phyloP scores from a whole-genome alignment of 768 basidiomycete species.

The Lactarius tabidus region DNA sequence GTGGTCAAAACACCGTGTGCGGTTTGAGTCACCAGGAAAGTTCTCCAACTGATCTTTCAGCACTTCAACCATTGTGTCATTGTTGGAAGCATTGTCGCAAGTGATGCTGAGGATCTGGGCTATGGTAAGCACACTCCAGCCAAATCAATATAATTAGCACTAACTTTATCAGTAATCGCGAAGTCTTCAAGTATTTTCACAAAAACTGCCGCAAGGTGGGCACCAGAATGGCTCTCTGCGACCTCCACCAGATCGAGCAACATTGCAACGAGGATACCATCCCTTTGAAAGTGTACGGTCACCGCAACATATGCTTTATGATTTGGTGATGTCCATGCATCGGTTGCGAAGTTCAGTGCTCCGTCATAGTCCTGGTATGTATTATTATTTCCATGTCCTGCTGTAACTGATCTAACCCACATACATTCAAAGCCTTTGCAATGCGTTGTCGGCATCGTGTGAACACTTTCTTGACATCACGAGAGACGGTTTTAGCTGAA shows the following conservation, averaged over 20 bases:
- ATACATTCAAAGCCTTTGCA: constrained; percentile 25
- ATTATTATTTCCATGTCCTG: no score
- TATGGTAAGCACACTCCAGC: background rate
- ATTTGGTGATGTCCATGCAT: no score
- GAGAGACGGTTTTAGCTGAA: constrained; percentile 32
- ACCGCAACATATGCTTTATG: no score
- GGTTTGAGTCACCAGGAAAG: constrained; percentile 30
- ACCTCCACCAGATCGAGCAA: no score
- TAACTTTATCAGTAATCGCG: constrained; percentile 32
- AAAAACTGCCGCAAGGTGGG: no score
- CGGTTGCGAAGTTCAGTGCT: no score
- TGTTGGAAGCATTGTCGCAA: constrained; percentile 37
- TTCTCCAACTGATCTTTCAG: constrained; percentile 27
- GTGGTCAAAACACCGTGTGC: constrained; percentile 38
- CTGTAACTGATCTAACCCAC: no score
- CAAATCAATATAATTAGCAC: background rate
- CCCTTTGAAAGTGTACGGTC: no score
- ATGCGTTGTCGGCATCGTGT: constrained; percentile 25
- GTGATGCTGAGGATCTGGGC: constrained; percentile 34
- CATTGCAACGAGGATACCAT: no score
- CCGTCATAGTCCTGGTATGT: no score
- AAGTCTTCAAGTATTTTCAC: constrained; percentile 21
- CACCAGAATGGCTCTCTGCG: no score
- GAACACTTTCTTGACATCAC: constrained; percentile 35
- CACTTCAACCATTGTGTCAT: constrained; percentile 35